Conservation (phyloP, 139 green algal species). For the Diplosphaera chodatii region DNA sequence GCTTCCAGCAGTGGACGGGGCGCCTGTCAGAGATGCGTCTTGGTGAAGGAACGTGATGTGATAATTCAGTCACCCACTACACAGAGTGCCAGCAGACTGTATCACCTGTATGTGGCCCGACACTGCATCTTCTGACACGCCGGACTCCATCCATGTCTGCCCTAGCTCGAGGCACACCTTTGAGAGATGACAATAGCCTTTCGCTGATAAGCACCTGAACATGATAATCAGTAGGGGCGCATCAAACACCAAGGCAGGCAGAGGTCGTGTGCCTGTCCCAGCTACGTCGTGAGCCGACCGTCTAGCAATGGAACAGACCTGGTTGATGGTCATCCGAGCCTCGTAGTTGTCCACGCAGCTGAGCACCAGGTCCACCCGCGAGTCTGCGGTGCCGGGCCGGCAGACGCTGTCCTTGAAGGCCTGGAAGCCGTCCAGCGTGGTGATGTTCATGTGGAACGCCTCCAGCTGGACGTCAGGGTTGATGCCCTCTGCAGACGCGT, state of each 20-base stretch:
- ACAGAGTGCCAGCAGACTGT: too few species aligned
- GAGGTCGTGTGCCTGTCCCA: too few species aligned
- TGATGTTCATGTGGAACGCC: constrained; percentile 94
- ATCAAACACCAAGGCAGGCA: background rate
- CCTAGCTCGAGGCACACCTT: constrained; percentile 91
- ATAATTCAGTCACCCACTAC: too few species aligned
- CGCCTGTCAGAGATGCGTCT: too few species aligned
- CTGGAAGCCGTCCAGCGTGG: constrained; percentile 85
- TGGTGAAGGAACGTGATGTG: too few species aligned
- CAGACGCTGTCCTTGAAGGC: constrained; percentile 66
- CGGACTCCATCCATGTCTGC: constrained; percentile 94
- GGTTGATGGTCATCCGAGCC: constrained; percentile 95
- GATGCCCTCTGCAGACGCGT: constrained; percentile 45
- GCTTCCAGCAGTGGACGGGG: too few species aligned
- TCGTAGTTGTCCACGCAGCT: constrained; percentile 99
- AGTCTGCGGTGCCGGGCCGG: constrained; percentile 9
- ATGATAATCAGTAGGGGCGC: too few species aligned
- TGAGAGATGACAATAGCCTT: too few species aligned
- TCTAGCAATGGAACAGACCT: too few species aligned
- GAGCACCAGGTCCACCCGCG: constrained; percentile 87
- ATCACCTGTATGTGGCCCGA: constrained; percentile 93
- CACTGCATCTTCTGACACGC: constrained; percentile 93
- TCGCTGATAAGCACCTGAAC: too few species aligned
- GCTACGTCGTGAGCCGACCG: too few species aligned
- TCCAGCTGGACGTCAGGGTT: constrained; percentile 91